phyloP scores from a whole-genome alignment of 768 basidiomycete genomes.

The Trichaptum fuscoviolaceum region DNA sequence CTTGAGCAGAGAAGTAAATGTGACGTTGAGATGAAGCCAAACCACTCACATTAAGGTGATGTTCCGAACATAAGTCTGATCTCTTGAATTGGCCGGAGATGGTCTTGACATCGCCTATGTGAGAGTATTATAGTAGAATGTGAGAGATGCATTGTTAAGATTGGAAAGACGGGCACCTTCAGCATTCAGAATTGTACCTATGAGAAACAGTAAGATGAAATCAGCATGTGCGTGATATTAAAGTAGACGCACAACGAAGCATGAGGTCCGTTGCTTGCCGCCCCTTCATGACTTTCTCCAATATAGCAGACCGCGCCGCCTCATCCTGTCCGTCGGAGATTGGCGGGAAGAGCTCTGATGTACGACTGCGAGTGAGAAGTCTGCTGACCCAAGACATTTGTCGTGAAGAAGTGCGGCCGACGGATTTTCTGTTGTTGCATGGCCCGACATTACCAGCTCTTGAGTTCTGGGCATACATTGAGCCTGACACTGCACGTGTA shows the following conservation, averaged over 20 bases:
- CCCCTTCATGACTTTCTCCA: conserved; percentile 83
- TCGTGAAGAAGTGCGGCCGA: conserved; percentile 9
- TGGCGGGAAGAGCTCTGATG: conserved; percentile 4
- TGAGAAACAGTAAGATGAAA: conserved; percentile 12
- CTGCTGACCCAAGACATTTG: conserved; percentile 26
- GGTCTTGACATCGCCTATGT: conserved; percentile 74
- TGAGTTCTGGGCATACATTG: background rate
- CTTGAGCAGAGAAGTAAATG: conserved; percentile 10
- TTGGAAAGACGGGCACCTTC: conserved; percentile 46
- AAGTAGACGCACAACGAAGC: conserved; percentile 70
- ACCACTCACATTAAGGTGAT: conserved; percentile 78
- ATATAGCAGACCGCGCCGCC: conserved; percentile 61
- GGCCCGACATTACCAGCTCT: background rate
- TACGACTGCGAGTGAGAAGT: conserved; percentile 13
- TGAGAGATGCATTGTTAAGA: background rate
- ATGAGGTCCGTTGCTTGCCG: conserved; percentile 86
- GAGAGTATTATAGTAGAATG: conserved; percentile 16
- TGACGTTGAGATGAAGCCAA: conserved; percentile 16
- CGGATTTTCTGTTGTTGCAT: background rate
- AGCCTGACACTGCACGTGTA: background rate
- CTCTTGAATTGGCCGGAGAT: conserved; percentile 89
- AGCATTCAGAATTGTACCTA: conserved; percentile 84
- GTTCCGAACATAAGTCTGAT: conserved; percentile 81
- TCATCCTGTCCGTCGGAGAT: conserved; percentile 54
- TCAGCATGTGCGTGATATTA: conserved; percentile 17